Percentiles rank a stretch among this genome's conserved stretches.
phyloP scores from a whole-genome alignment of 2,329 filamentous ascomycete genomes.

The Paecilomyces niveus region DNA sequence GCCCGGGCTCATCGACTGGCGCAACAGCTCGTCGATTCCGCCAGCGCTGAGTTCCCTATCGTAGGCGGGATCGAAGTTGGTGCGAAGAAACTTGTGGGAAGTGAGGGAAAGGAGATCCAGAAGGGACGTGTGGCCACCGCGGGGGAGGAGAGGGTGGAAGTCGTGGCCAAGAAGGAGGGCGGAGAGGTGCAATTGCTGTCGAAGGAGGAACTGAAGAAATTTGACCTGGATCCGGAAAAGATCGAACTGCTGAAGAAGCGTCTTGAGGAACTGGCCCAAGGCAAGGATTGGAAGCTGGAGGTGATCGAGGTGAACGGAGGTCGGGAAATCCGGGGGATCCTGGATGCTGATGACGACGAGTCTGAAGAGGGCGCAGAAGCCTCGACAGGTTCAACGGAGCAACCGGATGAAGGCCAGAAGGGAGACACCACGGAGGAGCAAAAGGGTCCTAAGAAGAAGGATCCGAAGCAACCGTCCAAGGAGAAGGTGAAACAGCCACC shows the following conservation, averaged over 20 bases:
- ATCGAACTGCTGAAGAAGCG: slow-evolving; percentile 64
- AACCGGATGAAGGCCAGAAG: slow-evolving; percentile 17
- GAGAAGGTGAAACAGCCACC: slow-evolving; percentile 14
- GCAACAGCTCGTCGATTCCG: slow-evolving; percentile 26
- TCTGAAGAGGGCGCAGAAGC: slow-evolving; percentile 18
- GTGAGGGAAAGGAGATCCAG: slow-evolving; percentile 50
- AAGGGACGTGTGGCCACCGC: slow-evolving; percentile 50
- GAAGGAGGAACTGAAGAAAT: slow-evolving; percentile 59
- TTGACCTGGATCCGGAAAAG: slow-evolving; percentile 59
- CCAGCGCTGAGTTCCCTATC: slow-evolving; percentile 28
- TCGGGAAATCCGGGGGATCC: slow-evolving; percentile 62
- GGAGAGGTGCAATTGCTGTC: slow-evolving; percentile 56
- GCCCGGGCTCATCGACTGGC: slow-evolving; percentile 26
- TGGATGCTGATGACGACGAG: slow-evolving; percentile 53
- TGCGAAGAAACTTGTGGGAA: slow-evolving; percentile 48
- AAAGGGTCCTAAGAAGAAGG: slow-evolving; percentile 4
- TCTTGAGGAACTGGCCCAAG: slow-evolving; percentile 61
- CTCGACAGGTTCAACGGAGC: slow-evolving; percentile 10
- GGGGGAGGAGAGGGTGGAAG: slow-evolving; percentile 40
- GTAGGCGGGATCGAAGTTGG: slow-evolving; percentile 56
- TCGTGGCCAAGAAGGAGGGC: slow-evolving; percentile 51
- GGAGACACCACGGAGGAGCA: slow-evolving; percentile 10
- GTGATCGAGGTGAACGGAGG: slow-evolving; percentile 63
- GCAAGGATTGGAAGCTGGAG: slow-evolving; percentile 73
- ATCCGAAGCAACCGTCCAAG: not conserved